phyloP scores from a whole-genome alignment of 345 rosid genomes.

The Mallotus nudiflorus region DNA sequence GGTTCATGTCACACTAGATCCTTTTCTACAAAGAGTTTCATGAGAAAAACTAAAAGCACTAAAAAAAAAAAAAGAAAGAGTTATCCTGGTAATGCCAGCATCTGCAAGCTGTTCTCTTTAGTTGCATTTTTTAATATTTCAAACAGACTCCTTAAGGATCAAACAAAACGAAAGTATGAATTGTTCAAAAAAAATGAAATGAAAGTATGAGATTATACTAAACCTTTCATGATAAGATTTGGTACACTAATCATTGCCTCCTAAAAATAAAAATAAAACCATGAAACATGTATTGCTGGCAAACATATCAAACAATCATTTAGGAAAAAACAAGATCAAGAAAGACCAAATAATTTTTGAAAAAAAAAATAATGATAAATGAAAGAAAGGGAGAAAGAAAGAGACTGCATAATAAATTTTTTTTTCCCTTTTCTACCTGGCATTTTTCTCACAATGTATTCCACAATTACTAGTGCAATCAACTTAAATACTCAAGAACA shows the following conservation, averaged over 20 bases:
- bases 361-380: background rate
- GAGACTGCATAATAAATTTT: conserved; percentile 8
- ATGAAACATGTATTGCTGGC: background rate
- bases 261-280: conserved; percentile 1
- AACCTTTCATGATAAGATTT: conserved; percentile 3
- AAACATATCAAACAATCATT: conserved; percentile 12
- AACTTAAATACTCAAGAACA: background rate
- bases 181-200: background rate
- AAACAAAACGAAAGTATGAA: background rate
- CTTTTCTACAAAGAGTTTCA: background rate
- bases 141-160: background rate
- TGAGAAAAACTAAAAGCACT: background rate
- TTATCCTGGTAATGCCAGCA: background rate
- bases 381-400: background rate
- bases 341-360: background rate
- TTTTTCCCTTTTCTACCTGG: background rate
- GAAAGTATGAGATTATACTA: background rate
- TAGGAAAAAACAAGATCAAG: background rate
- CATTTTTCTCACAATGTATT: background rate
- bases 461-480: background rate
- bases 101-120: background rate
- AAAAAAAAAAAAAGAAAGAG: background rate
- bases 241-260: conserved; percentile 2
- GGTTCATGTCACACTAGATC: background rate
- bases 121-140: background rate